phyloP scores from a whole-genome alignment of 108 stramenopile genomes.

The Poteriospumella lacustris region DNA sequence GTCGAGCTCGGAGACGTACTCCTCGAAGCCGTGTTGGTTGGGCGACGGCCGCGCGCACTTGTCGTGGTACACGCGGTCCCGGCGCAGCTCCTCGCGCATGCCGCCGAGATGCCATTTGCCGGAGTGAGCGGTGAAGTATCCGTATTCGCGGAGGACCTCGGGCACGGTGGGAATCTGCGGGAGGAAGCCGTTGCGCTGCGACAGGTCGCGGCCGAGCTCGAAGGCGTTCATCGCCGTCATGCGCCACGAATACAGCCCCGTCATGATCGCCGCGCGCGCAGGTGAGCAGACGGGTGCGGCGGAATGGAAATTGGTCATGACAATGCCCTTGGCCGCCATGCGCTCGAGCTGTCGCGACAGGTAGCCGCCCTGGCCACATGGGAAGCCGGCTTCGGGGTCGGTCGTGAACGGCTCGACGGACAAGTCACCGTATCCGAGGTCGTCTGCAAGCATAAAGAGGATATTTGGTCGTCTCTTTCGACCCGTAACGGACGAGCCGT shows the following conservation, averaged over 20 bases:
- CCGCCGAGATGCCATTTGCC: constrained; percentile 14
- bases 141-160: neutral
- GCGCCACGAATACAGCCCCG: constrained; percentile 14
- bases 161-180: neutral
- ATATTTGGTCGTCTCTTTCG: constrained; percentile 16
- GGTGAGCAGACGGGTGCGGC: constrained; percentile 22
- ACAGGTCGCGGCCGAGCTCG: neutral
- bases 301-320: constrained; percentile 23
- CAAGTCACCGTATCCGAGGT: constrained; percentile 29
- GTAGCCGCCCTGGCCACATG: neutral
- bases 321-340: constrained; percentile 31
- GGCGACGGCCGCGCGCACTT: neutral
- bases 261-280: neutral
- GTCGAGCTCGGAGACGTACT: neutral
- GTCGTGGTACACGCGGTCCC: neutral
- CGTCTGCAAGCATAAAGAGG: constrained; percentile 32
- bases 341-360: constrained; percentile 23
- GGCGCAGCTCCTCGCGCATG: neutral
- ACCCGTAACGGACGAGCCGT: too few relatives aligned
- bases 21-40: constrained; percentile 13
- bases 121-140: neutral
- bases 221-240: constrained; percentile 16
- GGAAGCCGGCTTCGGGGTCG: neutral
- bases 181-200: neutral
- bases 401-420: constrained; percentile 17